Evolutionary conservation across 2,329 filamentous ascomycete species (phyloP).

Genomic region (Hypomyces perniciosus): DNA sequence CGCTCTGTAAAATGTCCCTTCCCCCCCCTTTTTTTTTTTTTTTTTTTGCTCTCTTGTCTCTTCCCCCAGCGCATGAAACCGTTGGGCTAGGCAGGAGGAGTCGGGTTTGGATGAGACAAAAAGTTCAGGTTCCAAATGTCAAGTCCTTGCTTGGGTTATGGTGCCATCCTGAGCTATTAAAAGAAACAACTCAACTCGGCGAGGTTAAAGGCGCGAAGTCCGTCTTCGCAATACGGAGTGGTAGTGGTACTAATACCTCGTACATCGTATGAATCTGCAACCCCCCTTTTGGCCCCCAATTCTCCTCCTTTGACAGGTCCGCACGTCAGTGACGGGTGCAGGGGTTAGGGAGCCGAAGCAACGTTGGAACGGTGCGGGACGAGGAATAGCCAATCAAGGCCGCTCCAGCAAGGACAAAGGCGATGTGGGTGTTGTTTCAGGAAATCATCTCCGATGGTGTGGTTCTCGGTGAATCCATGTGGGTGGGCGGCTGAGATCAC

Average conservation of each 20-base stretch:
- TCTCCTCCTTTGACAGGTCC: slow-evolving; percentile 8
- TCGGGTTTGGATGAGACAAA: too few species aligned
- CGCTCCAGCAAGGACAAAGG: background rate
- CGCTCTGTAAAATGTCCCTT: too few species aligned
- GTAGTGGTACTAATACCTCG: background rate
- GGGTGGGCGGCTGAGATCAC: slow-evolving; percentile 13
- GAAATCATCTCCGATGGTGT: slow-evolving; percentile 14
- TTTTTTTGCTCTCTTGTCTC: too few species aligned
- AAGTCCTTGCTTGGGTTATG: too few species aligned
- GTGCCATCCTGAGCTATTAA: too few species aligned
- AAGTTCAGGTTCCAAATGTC: too few species aligned
- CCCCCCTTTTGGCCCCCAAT: slow-evolving; percentile 3
- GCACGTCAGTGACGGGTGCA: slow-evolving; percentile 9
- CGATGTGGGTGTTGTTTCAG: slow-evolving; percentile 9
- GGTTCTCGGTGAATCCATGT: slow-evolving; percentile 1
- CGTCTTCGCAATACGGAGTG: slow-evolving; percentile 3
- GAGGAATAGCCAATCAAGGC: slow-evolving; percentile 2
- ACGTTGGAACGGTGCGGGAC: background rate
- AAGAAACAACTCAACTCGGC: background rate
- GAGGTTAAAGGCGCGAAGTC: slow-evolving; percentile 2
- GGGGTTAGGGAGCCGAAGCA: background rate
- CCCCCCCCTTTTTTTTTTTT: too few species aligned
- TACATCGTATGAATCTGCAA: slow-evolving; percentile 11
- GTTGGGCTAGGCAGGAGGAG: too few species aligned
- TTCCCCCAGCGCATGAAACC: too few species aligned